A percentile compares a stretch with the other conserved stretches of the same genome.
phyloP scores from a whole-genome alignment of 345 rosid species.

The Rubroshorea leprosula region DNA sequence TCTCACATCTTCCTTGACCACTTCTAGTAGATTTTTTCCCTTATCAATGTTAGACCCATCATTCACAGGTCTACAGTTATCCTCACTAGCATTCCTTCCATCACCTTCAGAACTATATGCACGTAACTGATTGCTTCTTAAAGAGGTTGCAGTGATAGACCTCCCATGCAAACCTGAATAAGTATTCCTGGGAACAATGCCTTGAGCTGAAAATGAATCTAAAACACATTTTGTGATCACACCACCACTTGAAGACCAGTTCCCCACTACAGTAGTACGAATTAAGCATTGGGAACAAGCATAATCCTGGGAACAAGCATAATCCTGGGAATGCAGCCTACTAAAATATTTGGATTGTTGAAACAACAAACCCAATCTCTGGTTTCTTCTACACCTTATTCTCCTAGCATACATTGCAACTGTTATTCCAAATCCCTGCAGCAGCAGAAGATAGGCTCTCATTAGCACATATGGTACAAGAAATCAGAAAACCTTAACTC shows the following conservation, averaged over 20 bases:
- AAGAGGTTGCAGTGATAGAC: constrained; percentile 14
- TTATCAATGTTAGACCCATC: constrained; percentile 37
- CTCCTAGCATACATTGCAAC: constrained; percentile 63
- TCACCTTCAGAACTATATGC: constrained; percentile 73
- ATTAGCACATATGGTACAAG: too few species aligned
- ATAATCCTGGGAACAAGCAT: constrained; percentile 25
- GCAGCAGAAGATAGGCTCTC: too few species aligned
- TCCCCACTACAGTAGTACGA: constrained; percentile 19
- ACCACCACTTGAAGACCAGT: constrained; percentile 21
- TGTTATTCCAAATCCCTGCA: background rate
- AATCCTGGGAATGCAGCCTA: constrained; percentile 33
- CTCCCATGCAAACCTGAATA: constrained; percentile 16
- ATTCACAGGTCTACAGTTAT: constrained; percentile 44
- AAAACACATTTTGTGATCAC: constrained; percentile 30
- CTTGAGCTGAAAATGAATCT: constrained; percentile 24
- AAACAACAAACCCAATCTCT: constrained; percentile 51
- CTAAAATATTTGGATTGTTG: constrained; percentile 38
- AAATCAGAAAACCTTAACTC: too few species aligned
- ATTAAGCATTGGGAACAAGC: constrained; percentile 30
- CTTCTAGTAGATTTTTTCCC: constrained; percentile 35
- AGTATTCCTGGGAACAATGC: constrained; percentile 22
- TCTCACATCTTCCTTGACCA: constrained; percentile 25
- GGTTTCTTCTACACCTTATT: constrained; percentile 51
- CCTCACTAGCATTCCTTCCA: constrained; percentile 79
- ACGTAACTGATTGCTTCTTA: constrained; percentile 39